A percentile compares a stretch with the other conserved stretches of the same genome.
Evolutionary conservation across 495 filamentous ascomycete genomes (phyloP).

Genomic region (Cryomyces minteri): DNA sequence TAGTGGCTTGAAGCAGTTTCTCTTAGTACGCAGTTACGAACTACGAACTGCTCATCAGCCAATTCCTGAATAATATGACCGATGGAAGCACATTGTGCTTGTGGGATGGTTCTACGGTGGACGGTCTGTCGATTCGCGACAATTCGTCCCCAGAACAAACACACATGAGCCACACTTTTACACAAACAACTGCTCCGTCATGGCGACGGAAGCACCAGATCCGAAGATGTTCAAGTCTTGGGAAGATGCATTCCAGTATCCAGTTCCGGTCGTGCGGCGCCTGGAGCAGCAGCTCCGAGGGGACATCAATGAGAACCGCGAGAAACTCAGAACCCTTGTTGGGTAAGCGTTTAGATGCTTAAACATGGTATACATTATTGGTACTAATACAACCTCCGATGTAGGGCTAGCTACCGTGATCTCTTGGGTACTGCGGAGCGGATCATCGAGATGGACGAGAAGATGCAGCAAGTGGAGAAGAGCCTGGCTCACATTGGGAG

Average conservation of each 20-base stretch:
- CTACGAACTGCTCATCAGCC: too few species aligned
- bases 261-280: slow-evolving; percentile 41
- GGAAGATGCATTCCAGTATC: slow-evolving; percentile 51
- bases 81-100: too few species aligned
- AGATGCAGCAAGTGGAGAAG: slow-evolving; percentile 56
- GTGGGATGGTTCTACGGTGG: too few species aligned
- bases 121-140: too few species aligned
- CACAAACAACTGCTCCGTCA: slow-evolving; percentile 7
- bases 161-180: too few species aligned
- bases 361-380: background rate
- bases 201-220: slow-evolving; percentile 40
- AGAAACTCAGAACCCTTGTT: slow-evolving; percentile 76
- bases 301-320: slow-evolving; percentile 62
- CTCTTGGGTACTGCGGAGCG: slow-evolving; percentile 82
- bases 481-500: slow-evolving; percentile 52
- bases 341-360: slow-evolving; percentile 32
- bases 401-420: slow-evolving; percentile 76
- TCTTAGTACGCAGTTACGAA: too few species aligned
- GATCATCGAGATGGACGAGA: slow-evolving; percentile 71
- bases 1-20: too few species aligned
- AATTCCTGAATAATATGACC: too few species aligned
- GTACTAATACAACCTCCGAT: background rate
- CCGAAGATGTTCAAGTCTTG: slow-evolving; percentile 39
- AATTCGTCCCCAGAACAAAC: too few species aligned
- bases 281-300: slow-evolving; percentile 44